Base-by-base conservation (phyloP, 2,329 filamentous ascomycete genomes). In the Hypoxylon rubiginosum region DNA sequence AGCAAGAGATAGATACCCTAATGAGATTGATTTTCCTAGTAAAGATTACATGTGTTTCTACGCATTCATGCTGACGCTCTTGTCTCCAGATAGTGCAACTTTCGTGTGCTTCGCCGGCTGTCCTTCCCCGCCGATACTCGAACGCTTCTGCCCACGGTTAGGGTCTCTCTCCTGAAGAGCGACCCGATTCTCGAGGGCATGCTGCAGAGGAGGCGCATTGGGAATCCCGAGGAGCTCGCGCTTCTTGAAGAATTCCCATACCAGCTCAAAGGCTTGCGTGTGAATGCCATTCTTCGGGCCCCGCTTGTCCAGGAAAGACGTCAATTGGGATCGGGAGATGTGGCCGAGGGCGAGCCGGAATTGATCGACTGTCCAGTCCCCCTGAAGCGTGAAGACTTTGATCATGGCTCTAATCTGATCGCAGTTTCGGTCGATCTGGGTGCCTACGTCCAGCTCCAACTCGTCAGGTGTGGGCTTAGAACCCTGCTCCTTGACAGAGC, bases 41-140 rank as follows among this genome's bases (percentile, higher is more conserved):
- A 30, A 11, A 36, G 11, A 36, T 1, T 36, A 34, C 3, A 36
- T 15, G 11, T 36, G 3, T 4, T 15, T 21, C 17, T 43, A 43
- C 2, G 41, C n/a, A 19, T 15, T 43, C 5, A 11, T 43, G 3
- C 4, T 5, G 4, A 3, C n/a, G 36, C 17, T 45, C 24, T n/a
- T n/a, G 19, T 68, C 67, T n/a, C 58, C 28, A 2, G 61, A 70
- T 64, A 13, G 62, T 54, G 17, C 64, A 59, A 28, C 68, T 59
- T 59, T 17, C 32, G 3, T 24, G 9, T 28, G 45, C 32, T 58
- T 58, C 7, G 13, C 17, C 13, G 43, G 30, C 15, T 58, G 17
- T 7, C 15, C 32, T 4, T 41, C 54, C 6, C 15, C 30, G 6
- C n/a, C 53, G 11, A 19, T 50, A 21, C 43, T 58, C 17, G 21